phyloP scores from a whole-genome alignment of 1,284 basidiomycete genomes.

The Bondarzewia mesenterica region DNA sequence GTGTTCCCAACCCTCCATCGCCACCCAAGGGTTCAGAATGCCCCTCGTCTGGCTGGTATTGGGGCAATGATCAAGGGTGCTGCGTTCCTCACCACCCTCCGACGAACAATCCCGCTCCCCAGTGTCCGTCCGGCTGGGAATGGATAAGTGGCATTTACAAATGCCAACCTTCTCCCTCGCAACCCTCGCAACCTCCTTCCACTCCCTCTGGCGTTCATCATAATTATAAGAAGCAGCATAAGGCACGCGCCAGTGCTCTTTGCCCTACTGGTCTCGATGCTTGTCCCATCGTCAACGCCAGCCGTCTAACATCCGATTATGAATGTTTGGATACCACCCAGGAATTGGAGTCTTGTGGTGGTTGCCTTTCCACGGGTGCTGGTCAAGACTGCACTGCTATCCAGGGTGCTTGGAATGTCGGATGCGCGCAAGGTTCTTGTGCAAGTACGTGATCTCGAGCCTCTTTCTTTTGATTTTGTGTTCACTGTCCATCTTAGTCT shows the following conservation, averaged over 20 bases:
- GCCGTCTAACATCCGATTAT: constrained; percentile 34
- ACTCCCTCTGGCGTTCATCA: constrained; percentile 23
- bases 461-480: constrained; percentile 4
- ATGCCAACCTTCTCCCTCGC: constrained; percentile 33
- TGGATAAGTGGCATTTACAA: constrained; percentile 35
- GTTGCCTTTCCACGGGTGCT: constrained; percentile 52
- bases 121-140: constrained; percentile 37
- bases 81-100: constrained; percentile 34
- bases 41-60: constrained; percentile 31
- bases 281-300: constrained; percentile 45
- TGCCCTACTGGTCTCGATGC: constrained; percentile 54
- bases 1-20: constrained; percentile 30
- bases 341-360: constrained; percentile 65
- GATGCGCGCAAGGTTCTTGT: constrained; percentile 54
- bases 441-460: constrained; percentile 33
- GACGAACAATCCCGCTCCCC: constrained; percentile 29
- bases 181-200: constrained; percentile 26
- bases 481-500: constrained; percentile 30
- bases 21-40: constrained; percentile 38
- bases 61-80: constrained; percentile 31
- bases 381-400: constrained; percentile 71
- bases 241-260: constrained; percentile 29
- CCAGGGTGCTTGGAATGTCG: constrained; percentile 55
- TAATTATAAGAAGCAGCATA: constrained; percentile 7
- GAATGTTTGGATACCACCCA: constrained; percentile 53